Percentiles rank a stretch among this genome's conserved stretches.
Evolutionary conservation across 495 filamentous ascomycete genomes (phyloP).

Genomic region (Talaromyces nanjingensis): DNA sequence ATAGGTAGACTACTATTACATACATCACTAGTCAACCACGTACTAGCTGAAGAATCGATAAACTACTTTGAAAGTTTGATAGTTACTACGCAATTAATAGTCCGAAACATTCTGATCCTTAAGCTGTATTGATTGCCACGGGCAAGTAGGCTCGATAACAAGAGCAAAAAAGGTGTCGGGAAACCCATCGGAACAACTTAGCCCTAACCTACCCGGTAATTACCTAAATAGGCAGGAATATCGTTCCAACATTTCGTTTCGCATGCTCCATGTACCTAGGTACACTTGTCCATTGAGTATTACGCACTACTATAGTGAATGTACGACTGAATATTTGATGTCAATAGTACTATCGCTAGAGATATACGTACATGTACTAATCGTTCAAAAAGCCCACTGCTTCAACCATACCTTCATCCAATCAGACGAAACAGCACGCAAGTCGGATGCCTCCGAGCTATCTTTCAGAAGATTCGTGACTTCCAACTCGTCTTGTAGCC

Average conservation of each 20-base stretch:
- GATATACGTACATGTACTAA: neutral
- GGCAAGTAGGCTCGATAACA: neutral
- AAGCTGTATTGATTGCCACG: neutral
- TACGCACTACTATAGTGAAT: no score
- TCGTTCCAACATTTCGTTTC: neutral
- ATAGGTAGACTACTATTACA: neutral
- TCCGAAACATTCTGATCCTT: neutral
- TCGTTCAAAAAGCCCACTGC: conserved; percentile 5
- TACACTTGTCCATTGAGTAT: neutral
- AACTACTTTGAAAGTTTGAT: neutral
- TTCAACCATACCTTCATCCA: conserved; percentile 8
- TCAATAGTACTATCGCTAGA: neutral
- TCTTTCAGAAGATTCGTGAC: conserved; percentile 1
- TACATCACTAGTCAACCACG: neutral
- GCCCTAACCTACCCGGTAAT: neutral
- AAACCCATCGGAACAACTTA: neutral
- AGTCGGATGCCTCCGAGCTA: conserved; percentile 5
- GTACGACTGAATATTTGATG: neutral
- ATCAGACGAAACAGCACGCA: conserved; percentile 5
- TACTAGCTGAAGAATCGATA: neutral
- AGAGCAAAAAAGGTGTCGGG: neutral
- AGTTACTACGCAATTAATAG: neutral
- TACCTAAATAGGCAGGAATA: conserved; percentile 2
- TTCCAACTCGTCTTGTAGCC: neutral
- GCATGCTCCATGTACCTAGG: neutral